phyloP scores from a whole-genome alignment of 2,329 filamentous ascomycete species.

The Hirsutella rhossiliensis region DNA sequence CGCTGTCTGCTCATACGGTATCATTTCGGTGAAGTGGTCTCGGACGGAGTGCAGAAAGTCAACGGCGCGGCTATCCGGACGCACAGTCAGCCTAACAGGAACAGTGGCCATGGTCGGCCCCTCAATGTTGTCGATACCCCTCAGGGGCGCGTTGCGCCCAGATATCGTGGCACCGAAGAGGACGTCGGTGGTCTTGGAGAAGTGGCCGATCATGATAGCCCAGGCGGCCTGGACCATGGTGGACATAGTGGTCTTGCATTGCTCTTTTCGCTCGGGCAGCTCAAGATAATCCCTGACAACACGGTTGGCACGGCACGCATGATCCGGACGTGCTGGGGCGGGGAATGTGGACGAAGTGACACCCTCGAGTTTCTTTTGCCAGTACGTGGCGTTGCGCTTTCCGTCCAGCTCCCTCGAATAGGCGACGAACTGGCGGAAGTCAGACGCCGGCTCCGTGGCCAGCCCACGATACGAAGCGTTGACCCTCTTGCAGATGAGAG shows the following conservation, averaged over 20 bases:
- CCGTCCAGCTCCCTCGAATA: not conserved
- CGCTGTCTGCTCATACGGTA: slow-evolving; percentile 3
- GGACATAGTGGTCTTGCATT: slow-evolving; percentile 3
- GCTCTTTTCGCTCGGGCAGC: not conserved
- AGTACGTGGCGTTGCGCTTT: not conserved
- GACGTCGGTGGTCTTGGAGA: slow-evolving; percentile 8
- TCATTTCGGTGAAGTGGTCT: slow-evolving; percentile 7
- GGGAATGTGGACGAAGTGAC: not conserved
- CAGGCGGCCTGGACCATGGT: slow-evolving; percentile 11
- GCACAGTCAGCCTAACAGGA: slow-evolving; percentile 8
- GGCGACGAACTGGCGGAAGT: slow-evolving; percentile 3
- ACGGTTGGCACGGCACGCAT: not conserved
- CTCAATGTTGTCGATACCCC: slow-evolving; percentile 11
- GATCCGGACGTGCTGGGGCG: not conserved
- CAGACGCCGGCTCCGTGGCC: not conserved
- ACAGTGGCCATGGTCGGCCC: slow-evolving; percentile 17
- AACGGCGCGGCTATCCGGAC: slow-evolving; percentile 1
- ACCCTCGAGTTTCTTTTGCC: not conserved
- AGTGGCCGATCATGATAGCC: slow-evolving; percentile 8
- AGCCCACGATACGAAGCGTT: not conserved
- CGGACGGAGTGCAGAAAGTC: slow-evolving; percentile 10
- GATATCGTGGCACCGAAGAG: slow-evolving; percentile 14
- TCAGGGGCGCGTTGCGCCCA: slow-evolving; percentile 13
- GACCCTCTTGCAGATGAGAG: slow-evolving; percentile 1
- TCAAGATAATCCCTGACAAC: not conserved